Evolutionary conservation across 2,329 filamentous ascomycete genomes (phyloP).

Genomic region (Claviceps purpurea): DNA sequence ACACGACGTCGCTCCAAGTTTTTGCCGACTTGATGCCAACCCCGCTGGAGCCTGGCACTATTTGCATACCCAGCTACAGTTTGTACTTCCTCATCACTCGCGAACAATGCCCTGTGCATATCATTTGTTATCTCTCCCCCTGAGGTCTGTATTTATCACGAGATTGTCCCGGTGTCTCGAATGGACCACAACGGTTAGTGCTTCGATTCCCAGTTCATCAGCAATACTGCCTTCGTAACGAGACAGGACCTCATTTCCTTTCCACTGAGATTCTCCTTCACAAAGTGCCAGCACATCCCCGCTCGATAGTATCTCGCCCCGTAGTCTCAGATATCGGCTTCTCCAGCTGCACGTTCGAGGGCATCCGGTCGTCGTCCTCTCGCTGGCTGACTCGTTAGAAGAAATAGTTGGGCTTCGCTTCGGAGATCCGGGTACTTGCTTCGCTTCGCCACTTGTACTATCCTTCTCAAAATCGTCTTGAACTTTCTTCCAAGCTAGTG

Average conservation of each 20-base stretch:
- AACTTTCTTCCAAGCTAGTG: slow-evolving; percentile 12
- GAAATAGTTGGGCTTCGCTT: neutral
- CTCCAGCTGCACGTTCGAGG: slow-evolving; percentile 29
- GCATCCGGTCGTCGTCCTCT: slow-evolving; percentile 1
- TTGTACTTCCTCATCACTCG: neutral
- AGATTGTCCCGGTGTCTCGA: slow-evolving; percentile 35
- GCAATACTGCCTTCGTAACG: neutral
- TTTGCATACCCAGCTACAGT: neutral
- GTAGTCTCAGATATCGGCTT: slow-evolving; percentile 26
- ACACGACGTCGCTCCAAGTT: too few relatives aligned
- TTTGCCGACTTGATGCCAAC: too few relatives aligned
- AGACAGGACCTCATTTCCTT: slow-evolving; percentile 2
- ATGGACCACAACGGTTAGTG: slow-evolving; percentile 38
- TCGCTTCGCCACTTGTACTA: neutral
- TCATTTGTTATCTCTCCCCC: neutral
- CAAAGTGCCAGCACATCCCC: slow-evolving; percentile 23
- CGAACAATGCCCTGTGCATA: neutral
- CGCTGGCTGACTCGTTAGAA: neutral
- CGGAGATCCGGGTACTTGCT: neutral
- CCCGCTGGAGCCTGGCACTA: too few relatives aligned
- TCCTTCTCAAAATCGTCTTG: slow-evolving; percentile 9
- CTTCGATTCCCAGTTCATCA: slow-evolving; percentile 30
- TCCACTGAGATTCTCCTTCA: slow-evolving; percentile 5
- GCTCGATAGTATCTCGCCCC: slow-evolving; percentile 26
- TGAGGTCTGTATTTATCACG: slow-evolving; percentile 34